Base-by-base conservation (phyloP, 352 stramenopile genomes). In the Ochromonadaceae sp. region DNA sequence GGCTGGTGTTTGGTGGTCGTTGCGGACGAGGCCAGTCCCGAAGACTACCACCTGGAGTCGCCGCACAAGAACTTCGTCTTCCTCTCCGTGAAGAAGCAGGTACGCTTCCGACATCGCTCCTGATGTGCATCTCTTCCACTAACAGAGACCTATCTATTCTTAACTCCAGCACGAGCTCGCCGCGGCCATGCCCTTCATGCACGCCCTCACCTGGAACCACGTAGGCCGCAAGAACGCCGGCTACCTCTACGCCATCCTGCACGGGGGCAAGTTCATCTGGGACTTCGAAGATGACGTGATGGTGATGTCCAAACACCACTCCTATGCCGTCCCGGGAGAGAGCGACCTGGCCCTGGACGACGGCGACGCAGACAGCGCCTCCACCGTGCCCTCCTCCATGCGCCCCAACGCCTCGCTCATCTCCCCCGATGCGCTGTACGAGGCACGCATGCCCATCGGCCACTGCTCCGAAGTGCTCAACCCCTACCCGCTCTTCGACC, bases 231-330 rank as follows among this genome's bases (percentile, higher is more conserved):
- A 76, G 36, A 76, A 76, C 59, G 20, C 74, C 15, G 71, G 71
- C 1, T 76, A 68, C 60, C 30, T 76, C 0, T 76, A 71, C 61
- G 71, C 69, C 0, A 56, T 74, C 38, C 20, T 44, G 15, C 25
- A 67, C 26, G 63, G 69, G 5, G 68, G 65, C 12, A 40, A 49
- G 30, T 34, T 63, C 17, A 72, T 74, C 1, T 74, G 59, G 41
- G 71, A 76, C 42, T 76, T 76, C 53, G 71, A 76, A 38, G 67
- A 73, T 47, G 70, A 76, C 47, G 72, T 72, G n/a, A n/a, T n/a
- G n/a, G n/a, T n/a, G n/a, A n/a, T n/a, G n/a, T n/a, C n/a, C n/a
- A n/a, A n/a, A n/a, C 40, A 20, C 40, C 20, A 46, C 40, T n/a
- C n/a, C n/a, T n/a, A n/a, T n/a, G n/a, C n/a, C n/a, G n/a, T n/a